phyloP scores from a whole-genome alignment of 2,329 filamentous ascomycete species.

The Aspergillus chevalieri region DNA sequence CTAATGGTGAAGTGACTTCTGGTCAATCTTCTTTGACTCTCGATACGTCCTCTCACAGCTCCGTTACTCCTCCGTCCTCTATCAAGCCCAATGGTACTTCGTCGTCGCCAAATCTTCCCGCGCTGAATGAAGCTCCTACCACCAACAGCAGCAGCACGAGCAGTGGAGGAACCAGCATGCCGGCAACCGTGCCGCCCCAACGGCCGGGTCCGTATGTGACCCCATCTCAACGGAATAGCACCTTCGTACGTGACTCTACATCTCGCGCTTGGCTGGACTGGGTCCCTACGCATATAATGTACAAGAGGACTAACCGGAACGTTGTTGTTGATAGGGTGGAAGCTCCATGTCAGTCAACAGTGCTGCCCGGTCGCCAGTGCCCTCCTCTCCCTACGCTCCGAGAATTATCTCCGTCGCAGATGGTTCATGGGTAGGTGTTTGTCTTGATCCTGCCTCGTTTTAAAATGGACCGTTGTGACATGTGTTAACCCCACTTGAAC shows the following conservation, averaged over 20 bases:
- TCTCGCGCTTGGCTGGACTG: not conserved
- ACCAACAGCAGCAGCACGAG: conserved; percentile 43
- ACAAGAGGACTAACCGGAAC: not conserved
- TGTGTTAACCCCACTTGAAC: conserved; percentile 6
- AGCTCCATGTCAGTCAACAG: conserved; percentile 29
- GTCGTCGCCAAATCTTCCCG: conserved; percentile 56
- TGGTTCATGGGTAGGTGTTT: conserved; percentile 70
- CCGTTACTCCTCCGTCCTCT: conserved; percentile 69
- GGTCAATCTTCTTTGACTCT: conserved; percentile 59
- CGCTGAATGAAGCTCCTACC: conserved; percentile 45
- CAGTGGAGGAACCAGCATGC: conserved; percentile 9
- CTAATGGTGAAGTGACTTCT: conserved; percentile 54
- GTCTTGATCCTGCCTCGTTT: not conserved
- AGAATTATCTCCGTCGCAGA: conserved; percentile 72
- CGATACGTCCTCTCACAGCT: conserved; percentile 54
- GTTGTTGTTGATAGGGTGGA: conserved; percentile 24
- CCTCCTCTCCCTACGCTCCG: conserved; percentile 74
- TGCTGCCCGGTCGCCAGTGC: conserved; percentile 46
- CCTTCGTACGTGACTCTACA: conserved; percentile 29
- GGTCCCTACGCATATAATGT: not conserved
- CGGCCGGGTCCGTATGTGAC: conserved; percentile 41
- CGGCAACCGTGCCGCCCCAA: conserved; percentile 39
- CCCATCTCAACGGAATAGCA: conserved; percentile 38
- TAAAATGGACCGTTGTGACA: not conserved
- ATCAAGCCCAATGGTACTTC: conserved; percentile 58